A percentile compares a stretch with the other conserved stretches of the same genome.
Conservation (phyloP, 768 basidiomycete genomes). For the Mycena pura region DNA sequence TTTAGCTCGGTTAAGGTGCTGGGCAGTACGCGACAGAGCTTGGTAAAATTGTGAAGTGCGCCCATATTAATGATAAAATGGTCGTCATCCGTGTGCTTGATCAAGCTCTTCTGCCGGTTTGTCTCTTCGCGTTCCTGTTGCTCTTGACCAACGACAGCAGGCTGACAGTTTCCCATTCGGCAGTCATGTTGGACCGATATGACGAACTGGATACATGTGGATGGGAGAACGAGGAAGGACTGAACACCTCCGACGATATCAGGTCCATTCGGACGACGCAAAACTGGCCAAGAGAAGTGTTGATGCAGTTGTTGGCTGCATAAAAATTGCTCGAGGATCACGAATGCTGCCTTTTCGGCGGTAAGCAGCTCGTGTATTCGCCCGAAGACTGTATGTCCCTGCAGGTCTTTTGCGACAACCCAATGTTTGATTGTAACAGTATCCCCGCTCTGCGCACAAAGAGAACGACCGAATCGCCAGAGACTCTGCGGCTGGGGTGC, state of each 20-base stretch:
- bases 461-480: background rate
- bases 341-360: background rate
- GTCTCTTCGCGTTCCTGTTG: constrained; percentile 3
- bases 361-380: background rate
- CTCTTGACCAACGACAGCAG: background rate
- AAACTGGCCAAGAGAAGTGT: constrained; percentile 2
- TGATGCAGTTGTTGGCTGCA: background rate
- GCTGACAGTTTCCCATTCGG: constrained; percentile 5
- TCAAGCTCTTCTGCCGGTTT: background rate
- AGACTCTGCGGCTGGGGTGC: background rate
- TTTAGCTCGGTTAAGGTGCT: background rate
- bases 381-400: background rate
- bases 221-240: background rate
- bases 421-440: background rate
- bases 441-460: background rate
- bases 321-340: background rate
- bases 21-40: background rate
- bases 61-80: constrained; percentile 8
- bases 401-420: background rate
- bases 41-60: constrained; percentile 3
- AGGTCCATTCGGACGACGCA: background rate
- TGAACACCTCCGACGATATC: background rate
- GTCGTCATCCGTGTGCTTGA: constrained; percentile 8
- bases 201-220: background rate
- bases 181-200: constrained; percentile 12